Evolutionary conservation across 1,284 basidiomycete genomes (phyloP).

Genomic region (Tylopilus orsonianus): DNA sequence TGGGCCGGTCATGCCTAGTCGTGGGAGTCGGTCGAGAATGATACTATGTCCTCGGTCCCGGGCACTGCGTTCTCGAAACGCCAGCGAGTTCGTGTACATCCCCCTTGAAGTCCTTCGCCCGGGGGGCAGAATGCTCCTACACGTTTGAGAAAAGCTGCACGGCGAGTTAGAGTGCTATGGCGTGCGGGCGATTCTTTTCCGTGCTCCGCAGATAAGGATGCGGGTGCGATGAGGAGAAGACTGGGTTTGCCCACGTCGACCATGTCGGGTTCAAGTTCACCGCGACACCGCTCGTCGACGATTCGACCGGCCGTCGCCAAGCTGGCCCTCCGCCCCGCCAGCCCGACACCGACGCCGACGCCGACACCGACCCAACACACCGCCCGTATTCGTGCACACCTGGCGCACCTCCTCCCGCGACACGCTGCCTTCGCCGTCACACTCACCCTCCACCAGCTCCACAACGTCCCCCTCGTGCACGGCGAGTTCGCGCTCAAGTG

Average conservation of each 20-base stretch:
- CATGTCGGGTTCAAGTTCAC: conserved; percentile 10
- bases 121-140: no score
- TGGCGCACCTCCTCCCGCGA: conserved; percentile 33
- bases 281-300: conserved; percentile 29
- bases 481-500: conserved; percentile 76
- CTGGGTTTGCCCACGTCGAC: background rate
- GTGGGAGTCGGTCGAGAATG: no score
- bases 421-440: conserved; percentile 64
- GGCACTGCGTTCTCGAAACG: no score
- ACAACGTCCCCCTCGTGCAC: conserved; percentile 71
- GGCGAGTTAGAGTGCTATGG: no score
- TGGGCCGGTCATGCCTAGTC: no score
- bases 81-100: no score
- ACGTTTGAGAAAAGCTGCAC: no score
- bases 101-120: no score
- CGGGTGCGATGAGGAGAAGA: no score
- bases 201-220: no score
- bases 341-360: background rate
- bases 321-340: conserved; percentile 2
- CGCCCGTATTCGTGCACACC: conserved; percentile 28
- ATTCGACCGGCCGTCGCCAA: conserved; percentile 9
- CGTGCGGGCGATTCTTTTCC: no score
- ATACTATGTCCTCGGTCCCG: no score
- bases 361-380: background rate
- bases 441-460: conserved; percentile 69